Evolutionary conservation across 2,329 filamentous ascomycete species (phyloP), one percentile per base, ranked within the genome.

Genomic region (Albifimbria verrucaria): DNA sequence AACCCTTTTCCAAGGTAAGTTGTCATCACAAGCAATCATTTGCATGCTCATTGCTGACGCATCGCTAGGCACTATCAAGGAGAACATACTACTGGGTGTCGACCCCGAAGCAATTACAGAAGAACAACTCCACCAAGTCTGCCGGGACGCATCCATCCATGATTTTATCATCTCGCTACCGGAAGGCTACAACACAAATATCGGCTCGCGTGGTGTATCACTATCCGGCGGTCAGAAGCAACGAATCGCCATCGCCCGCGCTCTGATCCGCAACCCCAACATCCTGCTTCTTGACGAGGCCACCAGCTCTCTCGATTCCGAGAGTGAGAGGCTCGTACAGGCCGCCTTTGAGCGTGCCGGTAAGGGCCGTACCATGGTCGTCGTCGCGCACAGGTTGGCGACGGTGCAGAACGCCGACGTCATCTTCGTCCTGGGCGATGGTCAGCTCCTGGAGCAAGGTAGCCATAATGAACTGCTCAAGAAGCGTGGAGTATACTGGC

Each of bases 391-490:
- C 66, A 77, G 89, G 15, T 74, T 93, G 48, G 86, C 86, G 0
- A 93, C 88, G 12, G 85, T 92, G 20, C 88, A 89, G 67, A 87
- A 92, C 59, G 88, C 89, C 1, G 86, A 93, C 66, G 74, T 86
- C n/a, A 92, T 92, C 42, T 90, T 89, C 61, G 88, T 93, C 0
- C 82, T 94, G 47, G 87, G 88, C 11, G 79, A 85, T 55, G 70
- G 86, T 22, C 79, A 75, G 58, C 71, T 83, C 43, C 62, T 83
- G 11, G 81, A 83, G 65, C 70, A 77, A 63, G 81, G 80, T 11
- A 81, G 63, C 18, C 80, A 84, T 55, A 53, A 54, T 2, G 81
- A 83, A 60, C 59, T 84, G 54, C 55, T 83, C 55, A 75, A 68
- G 65, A 72, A 73, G 68, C 76, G 66, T 60, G 80, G 80, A 1